Conservation (phyloP, 1,284 basidiomycete genomes). For the Heterobasidion occidentale region DNA sequence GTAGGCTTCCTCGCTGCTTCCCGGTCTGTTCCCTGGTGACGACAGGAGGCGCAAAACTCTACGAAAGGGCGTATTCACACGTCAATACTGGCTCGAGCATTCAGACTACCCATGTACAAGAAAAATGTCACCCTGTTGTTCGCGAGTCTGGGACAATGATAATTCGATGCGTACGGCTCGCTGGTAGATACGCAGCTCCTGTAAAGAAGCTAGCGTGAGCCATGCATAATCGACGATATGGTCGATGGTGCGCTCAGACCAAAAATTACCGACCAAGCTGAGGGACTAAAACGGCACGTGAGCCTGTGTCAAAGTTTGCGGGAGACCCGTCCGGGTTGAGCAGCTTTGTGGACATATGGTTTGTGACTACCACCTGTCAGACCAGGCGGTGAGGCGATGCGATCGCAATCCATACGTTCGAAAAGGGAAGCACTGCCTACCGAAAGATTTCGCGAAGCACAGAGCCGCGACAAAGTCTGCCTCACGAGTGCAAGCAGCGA, state of each 20-base stretch:
- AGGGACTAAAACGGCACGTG: constrained; percentile 54
- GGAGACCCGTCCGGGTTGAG: constrained; percentile 50
- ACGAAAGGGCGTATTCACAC: neutral
- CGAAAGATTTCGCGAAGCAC: constrained; percentile 40
- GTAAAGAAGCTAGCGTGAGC: neutral
- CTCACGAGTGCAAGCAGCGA: constrained; percentile 44
- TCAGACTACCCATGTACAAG: neutral
- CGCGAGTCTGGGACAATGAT: constrained; percentile 27
- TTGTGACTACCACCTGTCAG: constrained; percentile 54
- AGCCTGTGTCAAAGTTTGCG: constrained; percentile 56
- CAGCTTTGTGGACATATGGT: constrained; percentile 62
- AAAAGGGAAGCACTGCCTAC: constrained; percentile 22
- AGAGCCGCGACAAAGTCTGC: constrained; percentile 40
- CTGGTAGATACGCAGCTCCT: constrained; percentile 24
- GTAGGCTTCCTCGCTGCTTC: neutral
- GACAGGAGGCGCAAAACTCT: neutral
- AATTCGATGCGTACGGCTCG: constrained; percentile 25
- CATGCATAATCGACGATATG: neutral
- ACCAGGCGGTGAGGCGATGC: neutral
- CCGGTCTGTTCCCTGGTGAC: neutral
- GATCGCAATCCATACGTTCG: neutral
- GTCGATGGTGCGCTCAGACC: neutral
- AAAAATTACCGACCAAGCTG: constrained; percentile 37
- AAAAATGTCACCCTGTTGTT: constrained; percentile 23
- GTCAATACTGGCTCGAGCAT: too few relatives aligned